Percentiles rank a stretch among this genome's conserved stretches.
Conservation (phyloP, 768 basidiomycete genomes). For the Leccinellum luteum region DNA sequence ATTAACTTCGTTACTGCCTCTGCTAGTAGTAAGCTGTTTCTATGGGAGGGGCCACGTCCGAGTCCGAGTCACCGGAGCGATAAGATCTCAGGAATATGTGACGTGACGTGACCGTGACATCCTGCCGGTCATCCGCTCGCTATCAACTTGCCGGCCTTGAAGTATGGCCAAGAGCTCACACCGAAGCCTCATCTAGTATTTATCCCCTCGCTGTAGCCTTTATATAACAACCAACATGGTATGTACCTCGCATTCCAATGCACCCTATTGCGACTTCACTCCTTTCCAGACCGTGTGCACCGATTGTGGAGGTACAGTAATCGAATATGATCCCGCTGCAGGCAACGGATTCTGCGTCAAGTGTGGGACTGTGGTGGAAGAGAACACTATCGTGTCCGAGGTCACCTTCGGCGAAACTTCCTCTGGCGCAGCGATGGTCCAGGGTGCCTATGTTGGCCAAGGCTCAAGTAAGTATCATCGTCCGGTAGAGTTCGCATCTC, state of each 20-base stretch:
- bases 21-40: background rate
- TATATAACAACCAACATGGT: slow-evolving; percentile 13
- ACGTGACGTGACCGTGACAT: slow-evolving; percentile 10
- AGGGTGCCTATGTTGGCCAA: slow-evolving; percentile 88
- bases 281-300: slow-evolving; percentile 56
- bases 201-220: background rate
- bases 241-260: background rate
- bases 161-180: background rate
- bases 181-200: background rate
- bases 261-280: background rate
- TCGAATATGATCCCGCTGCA: slow-evolving; percentile 81
- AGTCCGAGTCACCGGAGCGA: background rate
- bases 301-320: slow-evolving; percentile 79
- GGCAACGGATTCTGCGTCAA: slow-evolving; percentile 83
- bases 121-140: background rate
- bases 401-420: slow-evolving; percentile 94
- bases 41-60: background rate
- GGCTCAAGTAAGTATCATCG: slow-evolving; percentile 71
- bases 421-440: slow-evolving; percentile 90
- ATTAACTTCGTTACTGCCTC: slow-evolving; percentile 36
- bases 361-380: slow-evolving; percentile 90
- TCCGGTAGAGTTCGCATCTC: background rate
- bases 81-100: slow-evolving; percentile 12
- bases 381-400: slow-evolving; percentile 92
- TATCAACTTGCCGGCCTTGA: background rate